These are phyloP conservation scores for Alternaria sp. DNA, from an alignment of 2,329 filamentous ascomycete genomes.

Conservation along the genomic window DNA sequence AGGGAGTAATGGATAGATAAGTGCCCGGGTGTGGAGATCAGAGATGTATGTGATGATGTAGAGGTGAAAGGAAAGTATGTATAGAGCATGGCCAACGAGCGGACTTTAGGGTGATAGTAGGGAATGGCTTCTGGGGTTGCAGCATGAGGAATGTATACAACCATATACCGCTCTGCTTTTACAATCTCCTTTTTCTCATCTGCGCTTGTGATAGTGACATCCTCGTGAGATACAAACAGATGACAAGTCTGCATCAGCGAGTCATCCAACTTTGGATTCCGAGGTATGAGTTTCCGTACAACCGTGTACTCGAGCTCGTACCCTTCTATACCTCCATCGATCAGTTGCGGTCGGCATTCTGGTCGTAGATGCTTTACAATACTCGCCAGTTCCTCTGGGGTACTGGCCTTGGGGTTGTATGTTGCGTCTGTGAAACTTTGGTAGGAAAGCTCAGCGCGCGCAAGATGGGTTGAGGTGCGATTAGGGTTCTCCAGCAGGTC, in stretches of 20 bases:
- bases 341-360: conserved; percentile 45
- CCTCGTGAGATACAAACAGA: conserved; percentile 60
- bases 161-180: conserved; percentile 58
- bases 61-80: conserved; percentile 55
- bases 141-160: conserved; percentile 81
- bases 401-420: conserved; percentile 39
- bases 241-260: conserved; percentile 84
- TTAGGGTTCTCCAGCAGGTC: conserved; percentile 82
- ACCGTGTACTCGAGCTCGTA: conserved; percentile 66
- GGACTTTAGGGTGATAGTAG: conserved; percentile 85
- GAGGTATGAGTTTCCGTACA: conserved; percentile 78
- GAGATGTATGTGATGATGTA: background rate
- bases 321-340: conserved; percentile 36
- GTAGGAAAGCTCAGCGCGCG: conserved; percentile 76
- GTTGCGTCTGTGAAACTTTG: conserved; percentile 54
- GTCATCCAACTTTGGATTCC: conserved; percentile 78
- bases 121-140: conserved; percentile 69
- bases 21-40: conserved; percentile 44
- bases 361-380: conserved; percentile 58
- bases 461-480: conserved; percentile 77
- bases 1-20: conserved; percentile 61
- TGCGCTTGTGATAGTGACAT: conserved; percentile 14
- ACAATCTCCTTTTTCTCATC: conserved; percentile 36
- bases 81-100: conserved; percentile 77
- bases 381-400: conserved; percentile 47